A percentile compares a stretch with the other conserved stretches of the same genome.
Evolutionary conservation across 305 asterid genomes (phyloP).

Genomic region (Vinca major): DNA sequence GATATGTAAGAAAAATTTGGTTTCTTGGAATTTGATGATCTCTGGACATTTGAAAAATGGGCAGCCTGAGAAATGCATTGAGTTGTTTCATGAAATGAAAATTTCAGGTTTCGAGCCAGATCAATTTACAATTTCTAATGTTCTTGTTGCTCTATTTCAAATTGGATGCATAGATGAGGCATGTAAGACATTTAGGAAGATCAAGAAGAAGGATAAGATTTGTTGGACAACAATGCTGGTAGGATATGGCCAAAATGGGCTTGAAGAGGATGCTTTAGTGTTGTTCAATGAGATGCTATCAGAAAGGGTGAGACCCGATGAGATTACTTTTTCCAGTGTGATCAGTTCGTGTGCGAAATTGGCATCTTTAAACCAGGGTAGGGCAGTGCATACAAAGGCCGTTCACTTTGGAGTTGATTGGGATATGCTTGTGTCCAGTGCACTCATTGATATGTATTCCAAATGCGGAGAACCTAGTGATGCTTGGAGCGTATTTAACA

Average conservation of each 20-base stretch:
- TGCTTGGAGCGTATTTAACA: conserved; percentile 9
- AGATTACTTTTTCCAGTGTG: conserved; percentile 11
- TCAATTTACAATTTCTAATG: conserved; percentile 15
- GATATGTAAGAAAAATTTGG: background rate
- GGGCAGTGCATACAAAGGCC: conserved; percentile 9
- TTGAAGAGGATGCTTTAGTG: conserved; percentile 15
- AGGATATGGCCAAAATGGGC: conserved; percentile 12
- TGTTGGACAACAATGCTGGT: conserved; percentile 19
- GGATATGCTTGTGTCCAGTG: conserved; percentile 18
- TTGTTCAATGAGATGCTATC: conserved; percentile 14
- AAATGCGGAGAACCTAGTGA: conserved; percentile 17
- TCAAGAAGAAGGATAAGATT: conserved; percentile 14
- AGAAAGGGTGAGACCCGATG: conserved; percentile 13
- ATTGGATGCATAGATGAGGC: conserved; percentile 15
- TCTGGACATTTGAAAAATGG: conserved; percentile 10
- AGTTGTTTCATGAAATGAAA: conserved; percentile 11
- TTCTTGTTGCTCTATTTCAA: conserved; percentile 14
- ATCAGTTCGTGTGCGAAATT: conserved; percentile 17
- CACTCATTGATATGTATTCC: conserved; percentile 18
- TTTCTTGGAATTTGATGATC: conserved; percentile 14
- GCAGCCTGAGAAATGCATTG: conserved; percentile 13
- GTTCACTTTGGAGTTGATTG: conserved; percentile 13
- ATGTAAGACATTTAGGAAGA: conserved; percentile 3
- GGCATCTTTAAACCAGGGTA: conserved; percentile 7
- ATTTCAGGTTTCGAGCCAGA: conserved; percentile 6